phyloP scores from a whole-genome alignment of 2,329 filamentous ascomycete genomes.

The Hypoxylon sp. region DNA sequence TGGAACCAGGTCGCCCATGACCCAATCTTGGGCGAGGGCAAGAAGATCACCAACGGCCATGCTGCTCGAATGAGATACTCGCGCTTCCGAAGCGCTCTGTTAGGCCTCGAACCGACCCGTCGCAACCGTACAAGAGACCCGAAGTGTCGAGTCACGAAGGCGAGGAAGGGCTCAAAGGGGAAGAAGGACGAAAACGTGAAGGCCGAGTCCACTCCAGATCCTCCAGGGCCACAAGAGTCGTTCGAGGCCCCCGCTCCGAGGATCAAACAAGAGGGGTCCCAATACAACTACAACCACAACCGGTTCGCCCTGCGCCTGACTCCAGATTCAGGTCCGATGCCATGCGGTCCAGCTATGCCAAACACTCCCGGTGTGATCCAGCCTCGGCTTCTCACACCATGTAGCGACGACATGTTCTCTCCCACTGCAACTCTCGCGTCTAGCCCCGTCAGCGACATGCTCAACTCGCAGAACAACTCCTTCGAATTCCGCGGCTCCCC shows the following conservation, averaged over 20 bases:
- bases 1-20: conserved; percentile 71
- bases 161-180: conserved; percentile 57
- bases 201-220: conserved; percentile 53
- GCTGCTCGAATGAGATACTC: conserved; percentile 73
- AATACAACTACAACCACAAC: conserved; percentile 53
- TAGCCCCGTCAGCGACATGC: conserved; percentile 55
- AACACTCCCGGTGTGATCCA: conserved; percentile 55
- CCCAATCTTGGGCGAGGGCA: conserved; percentile 65
- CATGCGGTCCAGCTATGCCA: conserved; percentile 38
- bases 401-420: conserved; percentile 65
- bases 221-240: conserved; percentile 44
- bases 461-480: conserved; percentile 48
- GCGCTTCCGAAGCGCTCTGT: conserved; percentile 64
- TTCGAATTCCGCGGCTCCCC: conserved; percentile 54
- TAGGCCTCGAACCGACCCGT: conserved; percentile 64
- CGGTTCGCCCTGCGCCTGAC: conserved; percentile 49
- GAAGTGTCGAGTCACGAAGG: conserved; percentile 64
- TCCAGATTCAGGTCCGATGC: conserved; percentile 53
- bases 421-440: conserved; percentile 51
- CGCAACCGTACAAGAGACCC: conserved; percentile 59
- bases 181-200: conserved; percentile 61
- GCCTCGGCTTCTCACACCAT: conserved; percentile 64
- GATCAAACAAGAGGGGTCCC: conserved; percentile 59
- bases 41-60: conserved; percentile 72
- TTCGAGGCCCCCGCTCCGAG: conserved; percentile 46